These are phyloP conservation scores for Magnaporthales sp. DNA, from an alignment of 2,329 filamentous ascomycete genomes.

Conservation along the genomic window DNA sequence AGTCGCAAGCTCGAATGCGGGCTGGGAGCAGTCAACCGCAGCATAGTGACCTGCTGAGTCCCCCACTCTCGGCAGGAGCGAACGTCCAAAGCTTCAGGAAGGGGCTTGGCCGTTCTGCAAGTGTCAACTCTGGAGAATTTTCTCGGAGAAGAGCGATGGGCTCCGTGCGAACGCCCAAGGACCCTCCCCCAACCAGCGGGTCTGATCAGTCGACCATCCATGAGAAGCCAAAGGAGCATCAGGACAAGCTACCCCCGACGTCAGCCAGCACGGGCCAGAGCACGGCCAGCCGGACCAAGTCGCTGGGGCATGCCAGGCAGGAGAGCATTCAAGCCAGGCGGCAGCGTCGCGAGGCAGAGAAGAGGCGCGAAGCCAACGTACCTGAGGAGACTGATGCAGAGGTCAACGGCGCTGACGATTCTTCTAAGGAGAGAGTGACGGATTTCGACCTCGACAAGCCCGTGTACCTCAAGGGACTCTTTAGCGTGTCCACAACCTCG, in stretches of 20 bases:
- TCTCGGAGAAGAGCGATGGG: slow-evolving; percentile 48
- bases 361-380: slow-evolving; percentile 62
- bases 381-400: slow-evolving; percentile 88
- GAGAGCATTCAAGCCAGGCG: slow-evolving; percentile 89
- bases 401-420: slow-evolving; percentile 46
- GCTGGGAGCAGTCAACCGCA: slow-evolving; percentile 60
- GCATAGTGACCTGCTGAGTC: slow-evolving; percentile 69
- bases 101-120: slow-evolving; percentile 76
- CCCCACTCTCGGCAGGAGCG: slow-evolving; percentile 55
- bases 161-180: slow-evolving; percentile 39
- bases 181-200: slow-evolving; percentile 66
- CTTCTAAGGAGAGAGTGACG: slow-evolving; percentile 52
- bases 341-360: slow-evolving; percentile 43
- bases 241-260: slow-evolving; percentile 29
- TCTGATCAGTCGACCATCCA: slow-evolving; percentile 64
- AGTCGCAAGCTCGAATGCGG: slow-evolving; percentile 32
- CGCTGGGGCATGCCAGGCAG: slow-evolving; percentile 76
- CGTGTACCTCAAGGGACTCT: slow-evolving; percentile 90
- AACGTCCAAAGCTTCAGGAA: slow-evolving; percentile 51
- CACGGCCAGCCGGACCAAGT: slow-evolving; percentile 69
- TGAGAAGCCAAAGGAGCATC: slow-evolving; percentile 37
- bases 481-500: slow-evolving; percentile 94
- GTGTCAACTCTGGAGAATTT: slow-evolving; percentile 82
- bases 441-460: slow-evolving; percentile 81
- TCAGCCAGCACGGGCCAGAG: slow-evolving; percentile 35